A percentile compares a stretch with the other conserved stretches of the same genome.
These are phyloP conservation scores for Friedmanniomyces endolithicus DNA, from an alignment of 495 filamentous ascomycete genomes.

Conservation along the genomic window DNA sequence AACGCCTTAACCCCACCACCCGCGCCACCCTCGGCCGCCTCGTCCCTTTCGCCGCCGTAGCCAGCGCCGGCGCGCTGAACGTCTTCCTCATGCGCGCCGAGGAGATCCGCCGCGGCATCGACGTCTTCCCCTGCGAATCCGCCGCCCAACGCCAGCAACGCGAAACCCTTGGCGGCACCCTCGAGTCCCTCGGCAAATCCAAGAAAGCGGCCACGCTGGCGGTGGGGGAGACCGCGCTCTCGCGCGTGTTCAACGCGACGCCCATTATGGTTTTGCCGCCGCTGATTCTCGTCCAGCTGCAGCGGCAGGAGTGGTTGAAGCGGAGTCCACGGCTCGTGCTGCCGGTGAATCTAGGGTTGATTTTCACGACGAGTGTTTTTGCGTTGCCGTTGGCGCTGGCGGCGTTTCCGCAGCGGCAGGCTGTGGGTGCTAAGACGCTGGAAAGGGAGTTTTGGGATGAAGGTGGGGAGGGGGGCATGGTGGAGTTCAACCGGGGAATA, in stretches of 20 bases:
- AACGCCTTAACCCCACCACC: slow-evolving; percentile 57
- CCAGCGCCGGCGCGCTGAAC: slow-evolving; percentile 78
- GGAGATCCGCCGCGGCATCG: slow-evolving; percentile 85
- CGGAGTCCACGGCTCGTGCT: slow-evolving; percentile 55
- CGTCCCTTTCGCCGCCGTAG: slow-evolving; percentile 91
- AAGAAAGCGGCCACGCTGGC: slow-evolving; percentile 76
- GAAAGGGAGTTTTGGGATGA: slow-evolving; percentile 72
- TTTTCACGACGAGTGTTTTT: slow-evolving; percentile 67
- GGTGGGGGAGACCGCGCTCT: slow-evolving; percentile 81
- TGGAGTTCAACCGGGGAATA: slow-evolving; percentile 87
- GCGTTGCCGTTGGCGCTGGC: slow-evolving; percentile 77
- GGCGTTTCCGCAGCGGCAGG: slow-evolving; percentile 84
- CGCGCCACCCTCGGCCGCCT: slow-evolving; percentile 64
- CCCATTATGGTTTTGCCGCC: slow-evolving; percentile 95
- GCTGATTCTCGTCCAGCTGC: slow-evolving; percentile 67
- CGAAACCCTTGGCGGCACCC: too few species aligned
- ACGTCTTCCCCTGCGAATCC: slow-evolving; percentile 66
- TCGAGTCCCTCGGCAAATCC: slow-evolving; percentile 64
- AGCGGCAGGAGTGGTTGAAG: slow-evolving; percentile 63
- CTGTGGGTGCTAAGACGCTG: slow-evolving; percentile 53
- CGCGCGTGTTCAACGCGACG: slow-evolving; percentile 79
- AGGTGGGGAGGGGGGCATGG: slow-evolving; percentile 60
- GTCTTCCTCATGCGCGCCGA: slow-evolving; percentile 96
- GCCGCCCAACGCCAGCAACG: slow-evolving; percentile 41
- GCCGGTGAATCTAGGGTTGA: slow-evolving; percentile 72